Evolutionary conservation across 768 basidiomycete genomes (phyloP).

Genomic region (Lactifluus pinguis): DNA sequence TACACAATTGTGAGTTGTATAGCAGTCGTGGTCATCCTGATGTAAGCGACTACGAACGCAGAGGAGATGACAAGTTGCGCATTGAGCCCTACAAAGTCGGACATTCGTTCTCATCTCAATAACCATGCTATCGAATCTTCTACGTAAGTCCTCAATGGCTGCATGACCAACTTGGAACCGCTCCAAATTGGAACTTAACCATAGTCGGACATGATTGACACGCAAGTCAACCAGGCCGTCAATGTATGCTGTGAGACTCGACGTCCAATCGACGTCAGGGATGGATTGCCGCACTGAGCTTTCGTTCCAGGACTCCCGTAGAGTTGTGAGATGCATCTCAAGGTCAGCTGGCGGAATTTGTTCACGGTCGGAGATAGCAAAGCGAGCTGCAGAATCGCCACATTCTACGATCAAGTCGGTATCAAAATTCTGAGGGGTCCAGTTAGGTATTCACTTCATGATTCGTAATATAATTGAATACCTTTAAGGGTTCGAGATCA

Average conservation of each 20-base stretch:
- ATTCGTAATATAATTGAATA: constrained; percentile 15
- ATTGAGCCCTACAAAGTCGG: constrained; percentile 42
- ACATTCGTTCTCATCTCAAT: constrained; percentile 40
- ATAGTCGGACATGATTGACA: constrained; percentile 39
- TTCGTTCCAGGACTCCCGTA: constrained; percentile 26
- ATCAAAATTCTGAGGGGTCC: constrained; percentile 39
- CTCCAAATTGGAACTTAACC: constrained; percentile 41
- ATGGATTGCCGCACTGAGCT: constrained; percentile 27
- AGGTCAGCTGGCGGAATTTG: constrained; percentile 18
- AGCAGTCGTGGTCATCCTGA: constrained; percentile 39
- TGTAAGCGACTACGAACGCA: constrained; percentile 43
- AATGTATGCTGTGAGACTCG: constrained; percentile 32
- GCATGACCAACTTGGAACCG: constrained; percentile 39
- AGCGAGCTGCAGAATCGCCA: constrained; percentile 29
- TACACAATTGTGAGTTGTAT: constrained; percentile 39
- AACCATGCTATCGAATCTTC: constrained; percentile 33
- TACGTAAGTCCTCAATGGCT: constrained; percentile 36
- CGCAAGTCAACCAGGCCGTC: constrained; percentile 33
- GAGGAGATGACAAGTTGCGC: constrained; percentile 38
- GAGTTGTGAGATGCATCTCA: constrained; percentile 21
- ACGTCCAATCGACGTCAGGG: constrained; percentile 36
- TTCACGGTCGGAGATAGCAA: constrained; percentile 25
- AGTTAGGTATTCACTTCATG: neutral
- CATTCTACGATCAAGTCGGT: constrained; percentile 35
- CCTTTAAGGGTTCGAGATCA: constrained; percentile 43